Evolutionary conservation across 768 basidiomycete species (phyloP).

Genomic region (Tulasnella sp.): DNA sequence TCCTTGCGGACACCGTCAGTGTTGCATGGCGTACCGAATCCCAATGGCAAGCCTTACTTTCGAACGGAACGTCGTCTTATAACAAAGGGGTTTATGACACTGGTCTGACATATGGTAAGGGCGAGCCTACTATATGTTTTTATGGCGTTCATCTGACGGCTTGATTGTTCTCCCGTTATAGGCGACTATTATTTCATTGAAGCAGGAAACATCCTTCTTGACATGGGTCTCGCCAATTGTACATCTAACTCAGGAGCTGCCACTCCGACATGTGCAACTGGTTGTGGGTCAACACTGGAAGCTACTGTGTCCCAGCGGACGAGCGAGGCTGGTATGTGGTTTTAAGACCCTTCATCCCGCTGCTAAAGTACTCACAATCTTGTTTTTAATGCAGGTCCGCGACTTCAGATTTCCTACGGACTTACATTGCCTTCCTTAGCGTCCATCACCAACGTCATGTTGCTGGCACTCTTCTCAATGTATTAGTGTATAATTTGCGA

Average conservation of each 20-base stretch:
- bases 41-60: constrained; percentile 13
- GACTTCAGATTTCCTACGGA: too few relatives aligned
- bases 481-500: too few relatives aligned
- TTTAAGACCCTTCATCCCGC: too few relatives aligned
- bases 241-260: not conserved
- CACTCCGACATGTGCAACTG: not conserved
- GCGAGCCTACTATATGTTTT: not conserved
- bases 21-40: constrained; percentile 5
- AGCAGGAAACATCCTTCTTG: constrained; percentile 12
- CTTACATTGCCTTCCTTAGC: too few relatives aligned
- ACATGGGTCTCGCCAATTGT: constrained; percentile 14
- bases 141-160: not conserved
- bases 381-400: too few relatives aligned
- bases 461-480: too few relatives aligned
- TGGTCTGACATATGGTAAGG: constrained; percentile 15
- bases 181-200: constrained; percentile 18
- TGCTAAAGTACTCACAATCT: too few relatives aligned
- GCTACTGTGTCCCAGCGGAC: too few relatives aligned
- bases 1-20: constrained; percentile 7
- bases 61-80: constrained; percentile 15
- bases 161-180: not conserved
- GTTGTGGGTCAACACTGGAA: not conserved
- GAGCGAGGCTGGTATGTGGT: too few relatives aligned
- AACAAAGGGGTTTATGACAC: constrained; percentile 8
- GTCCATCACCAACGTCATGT: too few relatives aligned